Percentiles rank a stretch among this genome's conserved stretches.
phyloP scores from a whole-genome alignment of 2,329 filamentous ascomycete genomes.

The Emergomyces orientalis region DNA sequence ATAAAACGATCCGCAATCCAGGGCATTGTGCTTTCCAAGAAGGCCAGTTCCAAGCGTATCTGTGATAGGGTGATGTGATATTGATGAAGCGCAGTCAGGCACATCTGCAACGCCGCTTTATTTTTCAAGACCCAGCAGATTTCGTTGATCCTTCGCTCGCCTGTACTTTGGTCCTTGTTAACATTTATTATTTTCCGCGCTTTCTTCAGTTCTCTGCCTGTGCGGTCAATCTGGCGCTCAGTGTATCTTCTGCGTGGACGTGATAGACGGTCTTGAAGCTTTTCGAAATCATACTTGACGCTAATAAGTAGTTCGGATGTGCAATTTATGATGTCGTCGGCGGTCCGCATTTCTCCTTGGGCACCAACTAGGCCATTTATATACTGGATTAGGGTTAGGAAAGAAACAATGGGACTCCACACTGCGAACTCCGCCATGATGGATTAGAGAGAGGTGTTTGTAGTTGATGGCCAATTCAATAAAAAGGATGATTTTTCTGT shows the following conservation, averaged over 20 bases:
- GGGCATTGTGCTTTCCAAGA: neutral
- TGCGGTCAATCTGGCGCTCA: conserved; percentile 3
- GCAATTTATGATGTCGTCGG: neutral
- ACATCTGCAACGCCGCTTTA: neutral
- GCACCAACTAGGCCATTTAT: neutral
- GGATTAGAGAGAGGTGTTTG: neutral
- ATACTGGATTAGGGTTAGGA: conserved; percentile 3
- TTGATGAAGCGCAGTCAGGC: neutral
- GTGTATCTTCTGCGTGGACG: neutral
- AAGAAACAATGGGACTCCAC: neutral
- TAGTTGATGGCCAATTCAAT: neutral
- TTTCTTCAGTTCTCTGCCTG: neutral
- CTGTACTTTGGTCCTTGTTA: neutral
- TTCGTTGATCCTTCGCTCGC: neutral
- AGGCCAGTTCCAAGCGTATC: neutral
- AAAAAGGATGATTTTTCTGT: neutral
- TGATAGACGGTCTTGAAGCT: neutral
- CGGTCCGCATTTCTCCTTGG: neutral
- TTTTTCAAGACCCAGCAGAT: conserved; percentile 4
- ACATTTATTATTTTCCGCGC: neutral
- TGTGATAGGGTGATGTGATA: conserved; percentile 1
- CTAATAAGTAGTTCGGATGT: neutral
- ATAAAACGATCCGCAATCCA: neutral
- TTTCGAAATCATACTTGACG: neutral
- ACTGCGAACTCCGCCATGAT: neutral